phyloP scores from a whole-genome alignment of 2,329 filamentous ascomycete species.

The Penicillium sp. region DNA sequence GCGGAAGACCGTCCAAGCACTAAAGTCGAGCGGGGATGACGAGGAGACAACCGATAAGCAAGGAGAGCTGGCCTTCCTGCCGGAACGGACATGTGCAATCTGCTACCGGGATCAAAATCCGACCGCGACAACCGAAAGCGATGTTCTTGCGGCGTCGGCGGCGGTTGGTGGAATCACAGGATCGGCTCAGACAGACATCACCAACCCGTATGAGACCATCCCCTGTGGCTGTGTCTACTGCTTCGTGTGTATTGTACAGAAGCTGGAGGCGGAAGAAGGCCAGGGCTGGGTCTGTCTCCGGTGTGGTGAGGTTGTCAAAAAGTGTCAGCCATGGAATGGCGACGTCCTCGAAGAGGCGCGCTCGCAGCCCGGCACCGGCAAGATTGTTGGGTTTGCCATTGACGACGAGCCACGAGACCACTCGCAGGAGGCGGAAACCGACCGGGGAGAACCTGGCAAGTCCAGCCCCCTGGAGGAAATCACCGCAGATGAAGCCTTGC shows the following conservation, averaged over 20 bases:
- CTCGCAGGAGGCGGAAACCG: constrained; percentile 12
- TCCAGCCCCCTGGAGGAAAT: constrained; percentile 30
- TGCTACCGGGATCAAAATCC: constrained; percentile 94
- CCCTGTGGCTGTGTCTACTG: constrained; percentile 93
- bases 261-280: constrained; percentile 87
- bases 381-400: constrained; percentile 47
- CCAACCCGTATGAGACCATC: constrained; percentile 90
- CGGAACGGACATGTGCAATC: constrained; percentile 92
- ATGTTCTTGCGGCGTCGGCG: constrained; percentile 68
- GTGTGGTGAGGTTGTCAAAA: constrained; percentile 79
- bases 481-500: constrained; percentile 36
- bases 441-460: constrained; percentile 10
- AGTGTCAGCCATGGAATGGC: constrained; percentile 88
- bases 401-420: constrained; percentile 27
- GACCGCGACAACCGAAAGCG: constrained; percentile 68
- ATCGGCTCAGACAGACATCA: constrained; percentile 88
- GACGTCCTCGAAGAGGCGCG: constrained; percentile 67
- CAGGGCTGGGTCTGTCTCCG: constrained; percentile 91
- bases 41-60: constrained; percentile 54
- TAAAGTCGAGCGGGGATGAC: constrained; percentile 53
- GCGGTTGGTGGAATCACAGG: constrained; percentile 77
- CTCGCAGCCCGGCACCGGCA: constrained; percentile 38
- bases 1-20: constrained; percentile 72
- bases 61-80: constrained; percentile 81
- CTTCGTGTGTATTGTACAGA: constrained; percentile 89